A percentile compares a stretch with the other conserved stretches of the same genome.
These are phyloP conservation scores for Pyrenula massariospora DNA, from an alignment of 495 filamentous ascomycete species.

Conservation along the genomic window DNA sequence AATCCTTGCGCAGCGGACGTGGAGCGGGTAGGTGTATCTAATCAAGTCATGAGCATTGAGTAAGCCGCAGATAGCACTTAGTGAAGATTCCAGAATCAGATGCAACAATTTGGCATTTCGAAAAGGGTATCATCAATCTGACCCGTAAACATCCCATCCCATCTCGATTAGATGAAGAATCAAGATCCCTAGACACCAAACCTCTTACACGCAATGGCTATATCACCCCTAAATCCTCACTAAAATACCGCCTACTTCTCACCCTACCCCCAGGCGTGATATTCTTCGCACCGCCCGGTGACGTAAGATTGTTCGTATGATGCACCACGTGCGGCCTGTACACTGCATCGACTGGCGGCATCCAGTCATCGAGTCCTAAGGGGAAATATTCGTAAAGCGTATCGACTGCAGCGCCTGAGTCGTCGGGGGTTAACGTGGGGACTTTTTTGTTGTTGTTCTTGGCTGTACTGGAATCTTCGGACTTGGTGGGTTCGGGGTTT, in stretches of 20 bases:
- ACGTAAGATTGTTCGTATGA: slow-evolving; percentile 33
- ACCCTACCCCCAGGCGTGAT: slow-evolving; percentile 59
- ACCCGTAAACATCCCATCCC: no score
- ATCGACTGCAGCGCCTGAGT: slow-evolving; percentile 40
- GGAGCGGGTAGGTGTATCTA: no score
- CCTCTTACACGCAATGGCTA: no score
- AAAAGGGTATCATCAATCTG: no score
- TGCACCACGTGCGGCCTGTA: slow-evolving; percentile 91
- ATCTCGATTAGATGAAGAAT: no score
- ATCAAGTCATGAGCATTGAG: no score
- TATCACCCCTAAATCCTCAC: no score
- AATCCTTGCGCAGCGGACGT: no score
- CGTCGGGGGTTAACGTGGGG: slow-evolving; percentile 21
- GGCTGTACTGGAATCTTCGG: not conserved
- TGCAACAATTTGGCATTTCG: no score
- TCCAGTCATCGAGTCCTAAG: slow-evolving; percentile 81
- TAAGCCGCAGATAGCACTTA: no score
- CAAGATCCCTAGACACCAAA: no score
- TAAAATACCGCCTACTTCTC: slow-evolving; percentile 73
- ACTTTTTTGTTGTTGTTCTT: slow-evolving; percentile 2
- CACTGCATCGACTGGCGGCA: slow-evolving; percentile 81
- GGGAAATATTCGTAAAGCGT: slow-evolving; percentile 88
- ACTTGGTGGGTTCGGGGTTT: not conserved
- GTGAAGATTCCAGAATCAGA: no score
- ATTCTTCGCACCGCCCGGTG: slow-evolving; percentile 36